Base-by-base conservation (phyloP, 2,329 filamentous ascomycete genomes). In the Aspergillus sp. region DNA sequence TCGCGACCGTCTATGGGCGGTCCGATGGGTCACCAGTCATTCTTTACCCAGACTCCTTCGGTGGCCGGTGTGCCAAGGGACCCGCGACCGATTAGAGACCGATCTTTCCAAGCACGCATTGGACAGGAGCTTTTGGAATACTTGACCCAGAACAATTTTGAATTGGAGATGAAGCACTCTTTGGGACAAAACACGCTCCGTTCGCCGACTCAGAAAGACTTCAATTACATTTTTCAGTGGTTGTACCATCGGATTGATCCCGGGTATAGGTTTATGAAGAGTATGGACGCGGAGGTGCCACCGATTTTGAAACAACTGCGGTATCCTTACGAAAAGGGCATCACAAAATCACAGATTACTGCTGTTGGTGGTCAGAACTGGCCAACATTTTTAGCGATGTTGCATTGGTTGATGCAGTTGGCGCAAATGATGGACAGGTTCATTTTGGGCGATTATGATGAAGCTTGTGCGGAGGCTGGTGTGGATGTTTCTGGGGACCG, bases 401-500 rank as follows among this genome's bases (percentile, higher is more conserved):
- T 98, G 44, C 90, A 98, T 71, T 98, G 93, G 93, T 91, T 98
- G 83, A 95, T 98, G 91, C 90, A 97, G 68, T 75, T 98, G 45
- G 88, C 89, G 4, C 85, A 91, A 58, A 95, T 97, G 85, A 81
- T 97, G 62, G 90, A 97, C 53, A 81, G 86, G 19, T 97, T 90
- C 63, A 75, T 81, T 1, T 69, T 74, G 47, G 85, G 90, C 49
- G 82, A 83, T 42, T 98, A 95, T 66, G 90, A 96, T 56, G 86
- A 95, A 45, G 90, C 90, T 1, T 96, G 90, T 64, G 78, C 86
- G 38, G 91, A 96, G 59, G 85, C 83, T 25, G 93, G 91, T 1
- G 81, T 93, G 41, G 93, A 98, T 66, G 84, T 97, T 23, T 84
- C 79, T 9, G 88, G 88, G 4, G 90, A 98, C 66, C 85, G 90